Conservation (phyloP, 2,329 filamentous ascomycete genomes). For the Cercospora zeina region DNA sequence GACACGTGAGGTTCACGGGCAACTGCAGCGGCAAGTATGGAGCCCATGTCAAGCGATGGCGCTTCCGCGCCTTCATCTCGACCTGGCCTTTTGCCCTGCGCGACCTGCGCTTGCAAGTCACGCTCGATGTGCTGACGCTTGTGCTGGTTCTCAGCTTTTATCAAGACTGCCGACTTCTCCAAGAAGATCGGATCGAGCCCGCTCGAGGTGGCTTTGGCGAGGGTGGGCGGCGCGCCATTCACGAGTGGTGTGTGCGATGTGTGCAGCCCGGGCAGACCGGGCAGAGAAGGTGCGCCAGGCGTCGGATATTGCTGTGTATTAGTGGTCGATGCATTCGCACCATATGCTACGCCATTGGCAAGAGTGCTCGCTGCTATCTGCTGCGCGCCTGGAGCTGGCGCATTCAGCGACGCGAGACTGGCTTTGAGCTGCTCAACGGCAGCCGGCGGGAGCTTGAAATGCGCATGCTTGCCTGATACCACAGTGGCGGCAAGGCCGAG, state of each 20-base stretch:
- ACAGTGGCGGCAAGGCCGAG: constrained; percentile 77
- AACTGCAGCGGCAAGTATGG: constrained; percentile 60
- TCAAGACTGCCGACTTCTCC: constrained; percentile 80
- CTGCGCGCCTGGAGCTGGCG: constrained; percentile 17
- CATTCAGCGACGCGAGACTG: constrained; percentile 20
- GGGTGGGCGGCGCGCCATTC: constrained; percentile 19
- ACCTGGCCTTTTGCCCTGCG: constrained; percentile 57
- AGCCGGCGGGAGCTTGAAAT: constrained; percentile 59
- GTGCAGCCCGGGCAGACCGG: constrained; percentile 33
- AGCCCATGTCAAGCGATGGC: constrained; percentile 47
- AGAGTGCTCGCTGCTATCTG: constrained; percentile 19
- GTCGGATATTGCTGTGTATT: constrained; percentile 25
- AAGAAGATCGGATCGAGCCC: constrained; percentile 81
- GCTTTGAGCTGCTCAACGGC: constrained; percentile 46
- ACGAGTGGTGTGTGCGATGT: constrained; percentile 13
- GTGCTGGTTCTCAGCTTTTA: constrained; percentile 76
- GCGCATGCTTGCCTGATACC: constrained; percentile 71
- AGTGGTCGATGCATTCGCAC: constrained; percentile 31
- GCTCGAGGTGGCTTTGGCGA: constrained; percentile 27
- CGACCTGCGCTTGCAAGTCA: constrained; percentile 72
- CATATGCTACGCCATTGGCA: constrained; percentile 27
- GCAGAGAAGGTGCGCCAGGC: constrained; percentile 17
- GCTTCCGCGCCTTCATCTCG: constrained; percentile 54
- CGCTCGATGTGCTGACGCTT: constrained; percentile 81
- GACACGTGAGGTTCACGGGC: constrained; percentile 67